phyloP scores from a whole-genome alignment of 768 basidiomycete genomes.

The Lyophyllum shimeji region DNA sequence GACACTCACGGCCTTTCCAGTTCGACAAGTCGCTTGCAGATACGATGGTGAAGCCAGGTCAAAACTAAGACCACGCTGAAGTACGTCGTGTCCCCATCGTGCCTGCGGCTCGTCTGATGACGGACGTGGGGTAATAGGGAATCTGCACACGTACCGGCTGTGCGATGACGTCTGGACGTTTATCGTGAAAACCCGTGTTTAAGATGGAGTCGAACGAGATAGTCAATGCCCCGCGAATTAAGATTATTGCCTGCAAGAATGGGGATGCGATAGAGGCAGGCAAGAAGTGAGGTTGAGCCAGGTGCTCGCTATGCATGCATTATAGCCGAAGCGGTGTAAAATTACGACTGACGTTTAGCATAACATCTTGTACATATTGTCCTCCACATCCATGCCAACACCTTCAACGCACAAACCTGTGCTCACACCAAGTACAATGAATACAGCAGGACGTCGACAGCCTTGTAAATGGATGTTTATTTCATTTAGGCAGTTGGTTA shows the following conservation, averaged over 20 bases:
- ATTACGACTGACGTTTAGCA: constrained; percentile 1
- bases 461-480: not conserved
- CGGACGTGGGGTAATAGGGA: constrained; percentile 67
- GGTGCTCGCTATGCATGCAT: constrained; percentile 5
- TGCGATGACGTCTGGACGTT: constrained; percentile 99
- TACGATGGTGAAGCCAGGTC: constrained; percentile 87
- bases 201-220: constrained; percentile 93
- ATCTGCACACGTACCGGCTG: constrained; percentile 87
- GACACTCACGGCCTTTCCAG: constrained; percentile 37
- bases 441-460: not conserved
- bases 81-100: constrained; percentile 36
- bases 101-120: not conserved
- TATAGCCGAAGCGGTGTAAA: constrained; percentile 7
- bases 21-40: constrained; percentile 96
- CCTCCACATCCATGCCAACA: not conserved
- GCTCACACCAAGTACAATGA: not conserved
- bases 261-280: constrained; percentile 83
- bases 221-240: constrained; percentile 76
- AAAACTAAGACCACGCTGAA: constrained; percentile 93
- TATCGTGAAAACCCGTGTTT: constrained; percentile 90
- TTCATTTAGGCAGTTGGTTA: not conserved
- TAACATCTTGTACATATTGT: constrained; percentile 7
- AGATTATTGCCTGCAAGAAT: constrained; percentile 98
- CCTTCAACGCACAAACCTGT: not conserved
- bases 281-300: constrained; percentile 57